phyloP scores from a whole-genome alignment of 306 rosid species.

The Cicer pinnatifidum region DNA sequence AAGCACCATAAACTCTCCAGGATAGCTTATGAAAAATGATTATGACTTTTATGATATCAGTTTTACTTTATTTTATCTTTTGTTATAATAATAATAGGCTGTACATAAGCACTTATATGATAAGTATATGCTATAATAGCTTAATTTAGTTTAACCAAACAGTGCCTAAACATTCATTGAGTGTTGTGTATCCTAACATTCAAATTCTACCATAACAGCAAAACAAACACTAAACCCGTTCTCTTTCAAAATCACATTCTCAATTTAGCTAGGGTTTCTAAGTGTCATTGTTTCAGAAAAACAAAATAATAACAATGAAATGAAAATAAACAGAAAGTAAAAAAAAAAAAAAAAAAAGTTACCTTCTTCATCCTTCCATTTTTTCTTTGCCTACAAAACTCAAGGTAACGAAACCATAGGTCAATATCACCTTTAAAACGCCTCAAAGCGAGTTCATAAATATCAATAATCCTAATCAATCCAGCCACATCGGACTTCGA shows the following conservation, averaged over 20 bases:
- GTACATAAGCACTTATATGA: background rate
- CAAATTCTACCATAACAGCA: too few relatives aligned
- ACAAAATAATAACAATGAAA: background rate
- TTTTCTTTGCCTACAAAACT: constrained; percentile 66
- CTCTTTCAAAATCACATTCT: background rate
- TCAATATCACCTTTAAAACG: constrained; percentile 55
- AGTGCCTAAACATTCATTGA: too few relatives aligned
- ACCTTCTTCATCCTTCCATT: constrained; percentile 92
- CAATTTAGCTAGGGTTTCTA: background rate
- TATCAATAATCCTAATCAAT: constrained; percentile 38
- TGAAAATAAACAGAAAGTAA: background rate
- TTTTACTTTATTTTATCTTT: background rate
- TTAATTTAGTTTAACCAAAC: too few relatives aligned
- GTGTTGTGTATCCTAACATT: too few relatives aligned
- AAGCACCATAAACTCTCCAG: background rate
- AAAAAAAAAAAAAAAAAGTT: background rate
- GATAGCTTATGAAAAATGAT: background rate
- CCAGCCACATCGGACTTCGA: constrained; percentile 52
- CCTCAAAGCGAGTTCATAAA: constrained; percentile 53
- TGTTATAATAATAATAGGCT: background rate
- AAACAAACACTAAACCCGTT: background rate
- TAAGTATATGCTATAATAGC: background rate
- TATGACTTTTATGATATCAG: background rate
- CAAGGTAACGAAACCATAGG: constrained; percentile 58
- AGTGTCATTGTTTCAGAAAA: background rate